Conservation (phyloP, 768 basidiomycete species). For the Panaeolus papilionaceus region DNA sequence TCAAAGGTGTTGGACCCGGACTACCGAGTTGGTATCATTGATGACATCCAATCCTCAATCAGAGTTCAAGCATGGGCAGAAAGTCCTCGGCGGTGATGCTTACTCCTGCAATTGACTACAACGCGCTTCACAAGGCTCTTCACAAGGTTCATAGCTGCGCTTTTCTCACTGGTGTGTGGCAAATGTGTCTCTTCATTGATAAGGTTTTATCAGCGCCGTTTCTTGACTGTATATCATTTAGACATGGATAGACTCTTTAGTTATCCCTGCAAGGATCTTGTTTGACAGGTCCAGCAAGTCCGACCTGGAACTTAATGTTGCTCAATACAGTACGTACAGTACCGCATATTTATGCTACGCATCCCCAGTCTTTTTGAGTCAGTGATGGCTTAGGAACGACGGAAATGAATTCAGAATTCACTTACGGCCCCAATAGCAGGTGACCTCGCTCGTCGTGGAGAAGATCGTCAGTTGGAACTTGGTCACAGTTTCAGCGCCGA, state of each 20-base stretch:
- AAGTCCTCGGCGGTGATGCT: conserved; percentile 2
- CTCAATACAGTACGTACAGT: no score
- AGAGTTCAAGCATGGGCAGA: neutral
- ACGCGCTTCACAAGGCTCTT: neutral
- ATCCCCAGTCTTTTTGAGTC: neutral
- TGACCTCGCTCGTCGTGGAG: no score
- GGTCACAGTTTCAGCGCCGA: neutral
- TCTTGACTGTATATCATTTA: neutral
- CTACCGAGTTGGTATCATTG: neutral
- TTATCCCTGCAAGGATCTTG: neutral
- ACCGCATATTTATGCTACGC: no score
- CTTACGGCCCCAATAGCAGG: no score
- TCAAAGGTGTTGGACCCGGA: no score
- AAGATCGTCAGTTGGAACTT: neutral
- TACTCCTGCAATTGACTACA: neutral
- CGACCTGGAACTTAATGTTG: no score
- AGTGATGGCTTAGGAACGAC: neutral
- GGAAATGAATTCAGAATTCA: neutral
- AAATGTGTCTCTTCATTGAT: neutral
- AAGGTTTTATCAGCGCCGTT: neutral
- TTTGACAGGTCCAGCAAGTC: neutral
- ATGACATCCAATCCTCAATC: neutral
- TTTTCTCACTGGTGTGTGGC: neutral
- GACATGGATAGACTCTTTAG: no score
- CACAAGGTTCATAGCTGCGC: neutral